Evolutionary conservation across 768 basidiomycete genomes (phyloP).

Genomic region (Mycena belliarum): DNA sequence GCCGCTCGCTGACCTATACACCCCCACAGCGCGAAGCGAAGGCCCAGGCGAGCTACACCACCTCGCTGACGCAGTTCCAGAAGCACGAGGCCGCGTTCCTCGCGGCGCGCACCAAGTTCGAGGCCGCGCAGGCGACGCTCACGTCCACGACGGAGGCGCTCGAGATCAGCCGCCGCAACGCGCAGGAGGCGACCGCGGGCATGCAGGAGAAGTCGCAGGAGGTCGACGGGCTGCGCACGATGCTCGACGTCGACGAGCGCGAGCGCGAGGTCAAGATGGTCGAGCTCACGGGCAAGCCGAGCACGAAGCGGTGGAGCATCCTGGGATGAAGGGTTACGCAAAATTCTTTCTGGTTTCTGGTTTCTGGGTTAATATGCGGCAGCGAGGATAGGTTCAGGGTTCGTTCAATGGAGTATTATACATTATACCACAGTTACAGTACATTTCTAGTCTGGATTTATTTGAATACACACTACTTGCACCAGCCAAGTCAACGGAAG

Average conservation of each 20-base stretch:
- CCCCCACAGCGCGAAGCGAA: constrained; percentile 54
- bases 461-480: neutral
- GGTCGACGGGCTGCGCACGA: constrained; percentile 63
- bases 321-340: neutral
- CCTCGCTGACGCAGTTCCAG: constrained; percentile 56
- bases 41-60: constrained; percentile 54
- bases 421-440: too few species aligned
- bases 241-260: constrained; percentile 72
- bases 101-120: constrained; percentile 61
- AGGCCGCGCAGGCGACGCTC: constrained; percentile 51
- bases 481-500: constrained; percentile 30
- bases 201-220: constrained; percentile 74
- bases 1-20: neutral
- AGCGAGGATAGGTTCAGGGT: too few species aligned
- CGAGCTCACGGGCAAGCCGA: constrained; percentile 38
- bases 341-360: neutral
- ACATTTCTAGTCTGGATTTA: too few species aligned
- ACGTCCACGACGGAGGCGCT: constrained; percentile 48
- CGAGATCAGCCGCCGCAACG: constrained; percentile 52
- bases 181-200: constrained; percentile 58
- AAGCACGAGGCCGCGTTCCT: constrained; percentile 63
- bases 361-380: neutral
- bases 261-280: constrained; percentile 56
- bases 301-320: constrained; percentile 6
- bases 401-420: too few species aligned